phyloP scores from a whole-genome alignment of 768 basidiomycete species.

The Suillus luteus region DNA sequence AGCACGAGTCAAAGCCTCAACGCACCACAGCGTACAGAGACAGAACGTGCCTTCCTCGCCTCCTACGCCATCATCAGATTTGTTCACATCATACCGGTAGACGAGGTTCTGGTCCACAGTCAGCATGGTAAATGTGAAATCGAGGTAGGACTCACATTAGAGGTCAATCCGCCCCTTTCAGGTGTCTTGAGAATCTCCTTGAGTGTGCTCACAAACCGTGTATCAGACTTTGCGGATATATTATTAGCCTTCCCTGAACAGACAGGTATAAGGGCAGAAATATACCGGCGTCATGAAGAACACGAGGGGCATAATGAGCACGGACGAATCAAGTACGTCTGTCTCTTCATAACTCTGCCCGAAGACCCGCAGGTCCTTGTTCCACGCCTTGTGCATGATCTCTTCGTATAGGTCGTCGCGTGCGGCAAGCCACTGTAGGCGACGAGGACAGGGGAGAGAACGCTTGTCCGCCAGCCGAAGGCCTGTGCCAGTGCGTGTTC shows the following conservation, averaged over 20 bases:
- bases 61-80: slow-evolving; percentile 91
- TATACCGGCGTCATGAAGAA: slow-evolving; percentile 86
- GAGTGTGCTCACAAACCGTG: slow-evolving; percentile 84
- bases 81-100: slow-evolving; percentile 85
- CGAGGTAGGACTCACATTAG: slow-evolving; percentile 54
- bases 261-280: slow-evolving; percentile 16
- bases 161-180: slow-evolving; percentile 88
- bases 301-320: slow-evolving; percentile 90
- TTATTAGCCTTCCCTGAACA: not conserved
- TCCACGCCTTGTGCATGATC: slow-evolving; percentile 89
- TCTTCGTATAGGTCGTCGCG: slow-evolving; percentile 91
- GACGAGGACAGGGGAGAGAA: slow-evolving; percentile 81
- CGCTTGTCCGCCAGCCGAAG: slow-evolving; percentile 94
- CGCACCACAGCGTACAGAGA: slow-evolving; percentile 83
- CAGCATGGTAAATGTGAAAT: slow-evolving; percentile 2
- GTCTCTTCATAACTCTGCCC: slow-evolving; percentile 91
- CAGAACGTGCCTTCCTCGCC: slow-evolving; percentile 97
- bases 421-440: slow-evolving; percentile 68
- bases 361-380: slow-evolving; percentile 66
- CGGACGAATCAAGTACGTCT: slow-evolving; percentile 79
- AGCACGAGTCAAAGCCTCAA: slow-evolving; percentile 88
- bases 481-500: slow-evolving; percentile 38
- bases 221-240: slow-evolving; percentile 61
- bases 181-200: slow-evolving; percentile 82
- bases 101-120: slow-evolving; percentile 64